Evolutionary conservation across 345 rosid genomes (phyloP).

Genomic region (Excoecaria cochinchinensis): DNA sequence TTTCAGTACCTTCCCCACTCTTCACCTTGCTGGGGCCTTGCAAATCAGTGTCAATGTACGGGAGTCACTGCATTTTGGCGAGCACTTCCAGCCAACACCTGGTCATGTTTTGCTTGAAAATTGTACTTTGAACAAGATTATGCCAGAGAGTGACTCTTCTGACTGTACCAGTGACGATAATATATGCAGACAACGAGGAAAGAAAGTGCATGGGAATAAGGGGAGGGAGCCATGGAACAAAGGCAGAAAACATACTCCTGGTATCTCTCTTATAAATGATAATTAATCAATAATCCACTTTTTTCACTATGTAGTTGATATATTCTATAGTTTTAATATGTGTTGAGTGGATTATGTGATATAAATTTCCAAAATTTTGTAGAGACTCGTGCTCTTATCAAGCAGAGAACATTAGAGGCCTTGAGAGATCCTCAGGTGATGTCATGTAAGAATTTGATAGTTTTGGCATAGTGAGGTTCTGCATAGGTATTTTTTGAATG

Average conservation of each 20-base stretch:
- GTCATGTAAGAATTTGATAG: conserved; percentile 61
- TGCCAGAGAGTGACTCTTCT: conserved; percentile 15
- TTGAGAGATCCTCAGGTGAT: conserved; percentile 93
- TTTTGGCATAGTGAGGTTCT: conserved; percentile 21
- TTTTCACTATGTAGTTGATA: not conserved
- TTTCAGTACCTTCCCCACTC: conserved; percentile 28
- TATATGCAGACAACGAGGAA: conserved; percentile 55
- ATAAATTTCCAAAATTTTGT: conserved; percentile 18
- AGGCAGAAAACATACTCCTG: conserved; percentile 67
- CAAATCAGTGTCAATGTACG: conserved; percentile 21
- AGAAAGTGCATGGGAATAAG: conserved; percentile 66
- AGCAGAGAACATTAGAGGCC: conserved; percentile 79
- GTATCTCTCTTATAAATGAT: conserved; percentile 25
- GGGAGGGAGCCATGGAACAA: conserved; percentile 90
- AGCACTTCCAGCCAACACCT: conserved; percentile 17
- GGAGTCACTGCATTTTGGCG: conserved; percentile 22
- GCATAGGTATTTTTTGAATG: not conserved
- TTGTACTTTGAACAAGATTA: conserved; percentile 21
- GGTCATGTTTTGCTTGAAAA: conserved; percentile 18
- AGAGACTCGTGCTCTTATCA: conserved; percentile 78
- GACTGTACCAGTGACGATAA: conserved; percentile 18
- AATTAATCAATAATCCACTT: conserved; percentile 6
- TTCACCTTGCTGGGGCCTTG: conserved; percentile 24
- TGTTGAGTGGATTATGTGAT: not conserved
- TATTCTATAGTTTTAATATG: conserved; percentile 15